These are phyloP conservation scores for Cystofilobasidium ferigula DNA, from an alignment of 768 basidiomycete genomes.

Conservation along the genomic window DNA sequence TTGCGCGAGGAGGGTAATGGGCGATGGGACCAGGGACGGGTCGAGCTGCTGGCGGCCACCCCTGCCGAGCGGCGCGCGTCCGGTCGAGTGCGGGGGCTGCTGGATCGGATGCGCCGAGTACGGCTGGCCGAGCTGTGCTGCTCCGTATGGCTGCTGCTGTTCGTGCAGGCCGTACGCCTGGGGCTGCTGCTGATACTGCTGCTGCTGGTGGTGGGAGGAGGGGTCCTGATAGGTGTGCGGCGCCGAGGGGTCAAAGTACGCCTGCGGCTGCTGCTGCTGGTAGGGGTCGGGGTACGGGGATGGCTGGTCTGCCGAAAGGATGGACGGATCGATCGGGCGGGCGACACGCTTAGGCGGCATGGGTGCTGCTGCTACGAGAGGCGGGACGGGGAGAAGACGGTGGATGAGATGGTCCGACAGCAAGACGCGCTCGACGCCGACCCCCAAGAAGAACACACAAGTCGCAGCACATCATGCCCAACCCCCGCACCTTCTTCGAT, in stretches of 20 bases:
- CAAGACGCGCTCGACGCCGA: no score
- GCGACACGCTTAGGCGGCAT: constrained; percentile 21
- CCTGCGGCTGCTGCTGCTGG: constrained; percentile 4
- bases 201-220: no score
- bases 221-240: constrained; percentile 5
- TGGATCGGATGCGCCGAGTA: constrained; percentile 42
- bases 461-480: constrained; percentile 20
- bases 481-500: constrained; percentile 25
- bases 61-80: constrained; percentile 50
- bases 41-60: constrained; percentile 58
- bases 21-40: constrained; percentile 80
- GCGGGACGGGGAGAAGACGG: not conserved
- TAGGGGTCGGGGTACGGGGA: not conserved
- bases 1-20: constrained; percentile 61
- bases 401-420: not conserved
- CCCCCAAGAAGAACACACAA: no score
- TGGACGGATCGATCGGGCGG: constrained; percentile 20
- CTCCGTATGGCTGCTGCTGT: constrained; percentile 29
- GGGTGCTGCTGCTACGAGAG: not conserved
- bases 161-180: constrained; percentile 17
- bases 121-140: not conserved
- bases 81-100: constrained; percentile 60
- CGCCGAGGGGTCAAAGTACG: constrained; percentile 1
- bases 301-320: constrained; percentile 1
- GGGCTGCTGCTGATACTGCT: constrained; percentile 6